Evolutionary conservation across 495 filamentous ascomycete genomes (phyloP).

Genomic region (Articulospora tetracladia): DNA sequence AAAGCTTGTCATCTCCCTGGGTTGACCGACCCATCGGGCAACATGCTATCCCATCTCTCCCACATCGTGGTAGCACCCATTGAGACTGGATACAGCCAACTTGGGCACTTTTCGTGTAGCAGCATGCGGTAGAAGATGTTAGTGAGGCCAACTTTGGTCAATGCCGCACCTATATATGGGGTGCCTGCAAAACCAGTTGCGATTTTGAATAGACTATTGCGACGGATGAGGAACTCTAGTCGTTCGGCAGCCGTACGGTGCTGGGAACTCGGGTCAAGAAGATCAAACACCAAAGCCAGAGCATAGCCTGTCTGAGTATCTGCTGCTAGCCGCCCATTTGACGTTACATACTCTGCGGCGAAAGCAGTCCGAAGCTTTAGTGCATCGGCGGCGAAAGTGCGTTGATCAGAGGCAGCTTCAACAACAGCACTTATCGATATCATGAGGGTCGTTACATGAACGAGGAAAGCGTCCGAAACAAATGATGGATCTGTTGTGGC

Average conservation of each 20-base stretch:
- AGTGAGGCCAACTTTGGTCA: constrained; percentile 33
- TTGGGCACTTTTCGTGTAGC: constrained; percentile 30
- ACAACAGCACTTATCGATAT: constrained; percentile 28
- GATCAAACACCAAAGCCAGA: constrained; percentile 40
- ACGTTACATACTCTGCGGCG: constrained; percentile 37
- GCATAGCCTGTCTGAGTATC: constrained; percentile 47
- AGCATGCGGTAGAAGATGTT: constrained; percentile 28
- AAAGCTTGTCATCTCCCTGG: constrained; percentile 53
- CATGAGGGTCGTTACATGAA: constrained; percentile 37
- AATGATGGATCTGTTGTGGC: constrained; percentile 35
- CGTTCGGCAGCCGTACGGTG: constrained; percentile 17
- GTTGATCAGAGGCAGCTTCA: constrained; percentile 22
- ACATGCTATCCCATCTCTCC: constrained; percentile 55
- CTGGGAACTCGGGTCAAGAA: constrained; percentile 34
- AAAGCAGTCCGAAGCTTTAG: constrained; percentile 30
- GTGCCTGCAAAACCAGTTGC: constrained; percentile 54
- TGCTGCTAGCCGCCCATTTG: constrained; percentile 33
- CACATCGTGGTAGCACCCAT: constrained; percentile 48
- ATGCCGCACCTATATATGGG: constrained; percentile 39
- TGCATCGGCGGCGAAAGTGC: constrained; percentile 27
- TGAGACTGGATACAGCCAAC: constrained; percentile 48
- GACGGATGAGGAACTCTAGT: constrained; percentile 33
- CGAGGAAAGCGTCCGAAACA: constrained; percentile 48
- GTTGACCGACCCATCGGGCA: constrained; percentile 45
- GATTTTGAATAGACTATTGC: constrained; percentile 38